Conservation (phyloP, 495 filamentous ascomycete genomes). For the Durotheca rogersii region DNA sequence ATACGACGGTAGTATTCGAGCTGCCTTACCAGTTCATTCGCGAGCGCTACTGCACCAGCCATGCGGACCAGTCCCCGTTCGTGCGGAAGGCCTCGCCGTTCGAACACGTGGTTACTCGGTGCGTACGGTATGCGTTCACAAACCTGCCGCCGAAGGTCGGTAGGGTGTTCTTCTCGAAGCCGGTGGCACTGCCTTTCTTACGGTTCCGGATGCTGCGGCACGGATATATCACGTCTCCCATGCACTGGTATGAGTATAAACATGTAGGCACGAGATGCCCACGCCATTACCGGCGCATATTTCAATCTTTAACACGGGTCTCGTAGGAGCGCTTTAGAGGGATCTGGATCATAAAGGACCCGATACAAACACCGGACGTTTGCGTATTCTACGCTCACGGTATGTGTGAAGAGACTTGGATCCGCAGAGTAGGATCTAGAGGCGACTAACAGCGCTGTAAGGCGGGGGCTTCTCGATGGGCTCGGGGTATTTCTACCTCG, state of each 20-base stretch:
- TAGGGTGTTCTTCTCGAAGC: slow-evolving; percentile 72
- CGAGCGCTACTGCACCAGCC: slow-evolving; percentile 55
- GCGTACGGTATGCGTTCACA: slow-evolving; percentile 73
- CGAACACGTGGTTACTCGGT: slow-evolving; percentile 71
- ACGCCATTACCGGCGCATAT: too few species aligned
- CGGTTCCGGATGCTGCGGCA: slow-evolving; percentile 71
- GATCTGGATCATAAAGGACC: slow-evolving; percentile 60
- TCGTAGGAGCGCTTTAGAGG: slow-evolving; percentile 50
- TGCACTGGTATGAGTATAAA: slow-evolving; percentile 61
- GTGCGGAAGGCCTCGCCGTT: slow-evolving; percentile 65
- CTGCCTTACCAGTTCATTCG: slow-evolving; percentile 58
- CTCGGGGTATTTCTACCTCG: slow-evolving; percentile 75
- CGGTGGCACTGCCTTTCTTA: slow-evolving; percentile 68
- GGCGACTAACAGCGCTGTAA: slow-evolving; percentile 30
- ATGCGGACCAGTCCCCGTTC: slow-evolving; percentile 55
- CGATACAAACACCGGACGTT: slow-evolving; percentile 59
- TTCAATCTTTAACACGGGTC: background rate
- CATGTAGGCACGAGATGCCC: too few species aligned
- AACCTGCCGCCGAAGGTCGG: slow-evolving; percentile 65
- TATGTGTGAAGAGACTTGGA: slow-evolving; percentile 28
- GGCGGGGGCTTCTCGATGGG: slow-evolving; percentile 79
- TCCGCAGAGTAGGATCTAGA: background rate
- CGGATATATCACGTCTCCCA: slow-evolving; percentile 60
- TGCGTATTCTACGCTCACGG: slow-evolving; percentile 75
- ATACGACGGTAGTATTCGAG: slow-evolving; percentile 47